phyloP scores from a whole-genome alignment of 2,329 filamentous ascomycete genomes.

The Amauroascus niger region DNA sequence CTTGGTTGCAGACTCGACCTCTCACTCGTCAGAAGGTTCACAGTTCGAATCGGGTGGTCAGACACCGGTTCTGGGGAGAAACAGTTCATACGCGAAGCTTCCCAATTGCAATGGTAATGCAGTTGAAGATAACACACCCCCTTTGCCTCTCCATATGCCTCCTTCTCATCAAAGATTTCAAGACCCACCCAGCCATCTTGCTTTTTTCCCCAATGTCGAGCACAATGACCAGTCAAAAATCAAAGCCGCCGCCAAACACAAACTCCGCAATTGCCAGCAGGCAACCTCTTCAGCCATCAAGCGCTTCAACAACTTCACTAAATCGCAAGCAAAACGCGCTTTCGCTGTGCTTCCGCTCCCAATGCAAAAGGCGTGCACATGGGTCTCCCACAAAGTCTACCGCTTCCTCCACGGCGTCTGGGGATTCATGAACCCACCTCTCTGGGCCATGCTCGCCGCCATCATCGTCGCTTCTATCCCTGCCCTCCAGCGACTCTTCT shows the following conservation, averaged over 20 bases:
- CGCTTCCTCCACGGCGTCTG: slow-evolving; percentile 60
- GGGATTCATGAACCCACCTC: slow-evolving; percentile 96
- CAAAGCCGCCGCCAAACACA: slow-evolving; percentile 12
- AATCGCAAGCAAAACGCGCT: slow-evolving; percentile 33
- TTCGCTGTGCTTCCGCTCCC: slow-evolving; percentile 40
- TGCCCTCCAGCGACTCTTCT: slow-evolving; percentile 71
- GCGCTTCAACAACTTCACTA: slow-evolving; percentile 16
- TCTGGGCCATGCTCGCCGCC: slow-evolving; percentile 94
- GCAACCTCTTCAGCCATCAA: background rate
- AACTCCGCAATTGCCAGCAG: background rate
- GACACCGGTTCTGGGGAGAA: slow-evolving; percentile 30
- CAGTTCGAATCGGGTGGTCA: slow-evolving; percentile 32
- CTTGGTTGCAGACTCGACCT: slow-evolving; percentile 18
- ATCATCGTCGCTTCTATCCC: slow-evolving; percentile 85
- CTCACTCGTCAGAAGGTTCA: slow-evolving; percentile 11
- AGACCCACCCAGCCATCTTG: slow-evolving; percentile 45
- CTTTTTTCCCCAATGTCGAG: slow-evolving; percentile 37
- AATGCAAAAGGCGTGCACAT: slow-evolving; percentile 43
- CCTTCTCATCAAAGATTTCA: slow-evolving; percentile 24
- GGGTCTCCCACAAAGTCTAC: slow-evolving; percentile 32
- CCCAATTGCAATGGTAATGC: background rate
- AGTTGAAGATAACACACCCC: background rate
- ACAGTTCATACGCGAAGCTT: slow-evolving; percentile 29
- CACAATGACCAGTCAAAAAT: slow-evolving; percentile 15
- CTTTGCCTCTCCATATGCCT: slow-evolving; percentile 1